Conservation (phyloP, 768 basidiomycete genomes). For the Chalciporus chontae region DNA sequence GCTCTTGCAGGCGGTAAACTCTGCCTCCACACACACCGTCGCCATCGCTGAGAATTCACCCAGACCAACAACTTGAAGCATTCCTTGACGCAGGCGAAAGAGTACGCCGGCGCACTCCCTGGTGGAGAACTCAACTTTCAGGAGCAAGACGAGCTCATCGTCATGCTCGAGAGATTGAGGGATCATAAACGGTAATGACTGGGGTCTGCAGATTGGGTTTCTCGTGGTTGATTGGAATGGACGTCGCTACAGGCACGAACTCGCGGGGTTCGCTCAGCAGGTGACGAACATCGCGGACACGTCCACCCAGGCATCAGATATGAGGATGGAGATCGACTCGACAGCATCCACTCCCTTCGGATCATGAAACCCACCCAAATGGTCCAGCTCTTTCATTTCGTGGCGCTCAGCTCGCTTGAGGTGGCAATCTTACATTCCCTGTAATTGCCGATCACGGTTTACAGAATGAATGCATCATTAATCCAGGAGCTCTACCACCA, state of each 20-base stretch:
- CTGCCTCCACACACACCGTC: neutral
- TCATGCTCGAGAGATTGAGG: conserved; percentile 60
- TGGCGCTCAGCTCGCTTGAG: no score
- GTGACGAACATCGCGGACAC: conserved; percentile 34
- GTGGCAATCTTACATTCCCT: neutral
- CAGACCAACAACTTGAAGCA: conserved; percentile 74
- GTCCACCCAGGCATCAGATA: conserved; percentile 23
- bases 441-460: neutral
- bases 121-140: conserved; percentile 68
- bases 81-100: conserved; percentile 54
- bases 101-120: conserved; percentile 53
- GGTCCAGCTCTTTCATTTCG: no score
- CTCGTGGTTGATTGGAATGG: neutral
- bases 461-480: neutral
- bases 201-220: neutral
- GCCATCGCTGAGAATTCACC: neutral
- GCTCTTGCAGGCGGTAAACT: conserved; percentile 60
- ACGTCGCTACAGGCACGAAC: conserved; percentile 43
- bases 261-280: conserved; percentile 48
- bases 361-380: conserved; percentile 21
- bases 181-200: conserved; percentile 54
- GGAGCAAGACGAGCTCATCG: conserved; percentile 70
- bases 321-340: conserved; percentile 69
- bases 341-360: conserved; percentile 66
- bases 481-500: neutral